These are phyloP conservation scores for Xylaria digitata DNA, from an alignment of 2,329 filamentous ascomycete species.

Conservation along the genomic window DNA sequence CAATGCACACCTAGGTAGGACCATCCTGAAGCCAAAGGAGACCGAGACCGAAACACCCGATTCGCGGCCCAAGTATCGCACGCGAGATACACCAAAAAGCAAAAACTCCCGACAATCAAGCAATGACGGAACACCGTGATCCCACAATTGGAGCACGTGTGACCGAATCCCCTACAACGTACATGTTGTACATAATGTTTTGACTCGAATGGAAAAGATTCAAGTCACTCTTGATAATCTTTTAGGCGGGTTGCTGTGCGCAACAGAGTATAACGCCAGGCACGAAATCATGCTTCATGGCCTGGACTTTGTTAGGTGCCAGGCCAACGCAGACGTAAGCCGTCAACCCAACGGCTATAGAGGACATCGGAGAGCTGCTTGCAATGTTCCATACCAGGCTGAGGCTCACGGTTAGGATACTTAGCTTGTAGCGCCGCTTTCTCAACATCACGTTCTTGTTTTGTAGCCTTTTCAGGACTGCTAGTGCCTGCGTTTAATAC, in stretches of 20 bases:
- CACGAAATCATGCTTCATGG: background rate
- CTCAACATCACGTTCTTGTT: conserved; percentile 58
- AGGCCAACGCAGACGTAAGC: conserved; percentile 78
- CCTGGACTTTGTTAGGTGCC: conserved; percentile 44
- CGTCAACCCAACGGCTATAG: conserved; percentile 90
- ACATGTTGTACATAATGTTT: conserved; percentile 16
- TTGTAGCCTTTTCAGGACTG: conserved; percentile 45
- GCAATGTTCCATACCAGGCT: conserved; percentile 88
- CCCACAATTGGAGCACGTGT: conserved; percentile 15
- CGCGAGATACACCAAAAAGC: conserved; percentile 10
- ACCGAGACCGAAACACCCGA: conserved; percentile 13
- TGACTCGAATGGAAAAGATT: background rate
- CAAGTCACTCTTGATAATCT: background rate
- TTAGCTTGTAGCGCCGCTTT: conserved; percentile 62
- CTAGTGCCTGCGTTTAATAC: conserved; percentile 44
- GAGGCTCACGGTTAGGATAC: conserved; percentile 65
- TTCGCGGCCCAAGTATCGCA: background rate
- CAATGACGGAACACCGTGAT: conserved; percentile 16
- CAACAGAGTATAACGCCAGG: background rate
- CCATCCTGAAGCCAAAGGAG: conserved; percentile 1
- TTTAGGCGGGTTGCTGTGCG: background rate
- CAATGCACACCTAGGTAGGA: conserved; percentile 24
- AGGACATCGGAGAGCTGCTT: conserved; percentile 90
- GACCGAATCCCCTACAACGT: background rate
- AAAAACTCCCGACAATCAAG: conserved; percentile 13